phyloP scores from a whole-genome alignment of 2,329 filamentous ascomycete genomes.

The Fusarium solani-melongenae region DNA sequence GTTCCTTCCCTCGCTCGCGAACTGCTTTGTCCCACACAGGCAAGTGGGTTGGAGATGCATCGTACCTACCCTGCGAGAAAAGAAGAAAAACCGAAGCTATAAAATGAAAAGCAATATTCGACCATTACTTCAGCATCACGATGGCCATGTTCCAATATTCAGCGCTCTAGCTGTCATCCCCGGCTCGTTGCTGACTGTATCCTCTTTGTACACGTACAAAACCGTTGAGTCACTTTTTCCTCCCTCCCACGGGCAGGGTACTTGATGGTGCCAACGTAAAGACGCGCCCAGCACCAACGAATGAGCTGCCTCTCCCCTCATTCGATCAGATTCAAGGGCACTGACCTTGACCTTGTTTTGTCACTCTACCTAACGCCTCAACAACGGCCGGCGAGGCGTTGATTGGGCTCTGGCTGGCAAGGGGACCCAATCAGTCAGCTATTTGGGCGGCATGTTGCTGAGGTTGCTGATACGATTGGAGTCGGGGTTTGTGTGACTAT shows the following conservation, averaged over 20 bases:
- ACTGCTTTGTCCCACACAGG: constrained; percentile 21
- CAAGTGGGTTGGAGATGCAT: constrained; percentile 18
- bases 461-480: constrained; percentile 30
- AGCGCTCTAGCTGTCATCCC: constrained; percentile 6
- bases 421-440: constrained; percentile 31
- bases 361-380: constrained; percentile 28
- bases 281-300: constrained; percentile 24
- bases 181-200: constrained; percentile 19
- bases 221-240: constrained; percentile 23
- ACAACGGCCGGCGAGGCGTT: constrained; percentile 27
- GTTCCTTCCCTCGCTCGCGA: constrained; percentile 30
- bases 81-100: background rate
- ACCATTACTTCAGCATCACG: background rate
- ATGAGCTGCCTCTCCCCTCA: constrained; percentile 11
- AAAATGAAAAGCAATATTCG: background rate
- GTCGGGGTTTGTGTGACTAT: constrained; percentile 29
- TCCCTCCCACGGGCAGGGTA: constrained; percentile 19
- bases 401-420: constrained; percentile 18
- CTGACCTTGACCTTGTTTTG: constrained; percentile 27
- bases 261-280: constrained; percentile 32
- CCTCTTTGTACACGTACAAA: constrained; percentile 18
- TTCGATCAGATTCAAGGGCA: constrained; percentile 12
- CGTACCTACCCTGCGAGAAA: background rate
- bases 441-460: constrained; percentile 20
- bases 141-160: background rate